Percentiles rank a stretch among this genome's conserved stretches.
phyloP scores from a whole-genome alignment of 208 protist species.

The Trypanosoma scelopori region DNA sequence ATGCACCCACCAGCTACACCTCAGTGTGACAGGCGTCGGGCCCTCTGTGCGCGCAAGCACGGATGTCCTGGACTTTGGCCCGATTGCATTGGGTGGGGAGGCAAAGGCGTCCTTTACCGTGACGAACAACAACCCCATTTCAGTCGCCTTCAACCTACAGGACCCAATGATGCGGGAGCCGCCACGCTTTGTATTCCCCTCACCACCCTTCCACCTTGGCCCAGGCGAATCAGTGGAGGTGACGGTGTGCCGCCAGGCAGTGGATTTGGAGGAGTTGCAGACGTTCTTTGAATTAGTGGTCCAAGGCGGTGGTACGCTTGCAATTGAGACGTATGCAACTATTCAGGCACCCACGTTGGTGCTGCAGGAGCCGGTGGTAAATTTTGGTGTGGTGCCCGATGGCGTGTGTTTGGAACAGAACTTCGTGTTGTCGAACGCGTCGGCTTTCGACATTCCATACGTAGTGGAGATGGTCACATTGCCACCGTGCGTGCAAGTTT shows the following conservation, averaged over 20 bases:
- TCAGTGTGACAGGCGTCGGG: constrained; percentile 70
- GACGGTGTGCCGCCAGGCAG: constrained; percentile 84
- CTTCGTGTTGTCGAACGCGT: constrained; percentile 74
- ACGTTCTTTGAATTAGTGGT: constrained; percentile 89
- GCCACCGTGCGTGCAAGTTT: constrained; percentile 61
- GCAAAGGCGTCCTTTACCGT: constrained; percentile 82
- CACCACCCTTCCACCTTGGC: constrained; percentile 63
- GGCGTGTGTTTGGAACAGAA: constrained; percentile 58
- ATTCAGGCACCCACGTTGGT: constrained; percentile 73
- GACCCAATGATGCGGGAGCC: constrained; percentile 81
- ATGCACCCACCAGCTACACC: constrained; percentile 35
- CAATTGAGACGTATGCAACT: constrained; percentile 82
- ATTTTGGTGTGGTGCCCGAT: constrained; percentile 74
- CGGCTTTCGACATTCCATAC: constrained; percentile 80
- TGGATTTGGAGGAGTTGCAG: constrained; percentile 73
- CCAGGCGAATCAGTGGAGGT: constrained; percentile 81
- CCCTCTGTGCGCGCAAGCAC: constrained; percentile 76
- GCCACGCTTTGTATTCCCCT: constrained; percentile 83
- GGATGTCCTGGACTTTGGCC: constrained; percentile 83
- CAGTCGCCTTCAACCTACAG: constrained; percentile 68
- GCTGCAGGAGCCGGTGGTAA: constrained; percentile 58
- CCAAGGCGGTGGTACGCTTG: constrained; percentile 63
- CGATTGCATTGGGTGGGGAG: constrained; percentile 75
- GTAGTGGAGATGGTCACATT: constrained; percentile 41
- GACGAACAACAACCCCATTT: constrained; percentile 84